Conservation (phyloP, 768 basidiomycete species). For the Filobasidium floriforme region DNA sequence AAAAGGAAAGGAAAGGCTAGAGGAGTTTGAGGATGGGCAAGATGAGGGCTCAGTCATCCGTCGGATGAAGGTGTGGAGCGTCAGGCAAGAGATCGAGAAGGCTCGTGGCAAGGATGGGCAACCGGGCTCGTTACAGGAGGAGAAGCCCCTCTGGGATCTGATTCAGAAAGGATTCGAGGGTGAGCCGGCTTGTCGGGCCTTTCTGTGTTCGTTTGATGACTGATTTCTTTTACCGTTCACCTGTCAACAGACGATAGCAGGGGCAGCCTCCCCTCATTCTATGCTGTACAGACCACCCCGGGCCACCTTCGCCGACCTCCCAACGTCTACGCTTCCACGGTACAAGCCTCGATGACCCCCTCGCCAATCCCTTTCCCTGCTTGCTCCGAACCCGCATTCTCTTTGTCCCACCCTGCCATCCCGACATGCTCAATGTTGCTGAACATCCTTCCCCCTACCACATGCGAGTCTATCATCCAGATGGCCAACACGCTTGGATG, state of each 20-base stretch:
- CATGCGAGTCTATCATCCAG: constrained; percentile 50
- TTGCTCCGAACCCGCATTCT: constrained; percentile 31
- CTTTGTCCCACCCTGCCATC: constrained; percentile 40
- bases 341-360: constrained; percentile 47
- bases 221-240: neutral
- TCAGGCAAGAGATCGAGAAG: constrained; percentile 25
- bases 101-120: neutral
- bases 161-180: constrained; percentile 27
- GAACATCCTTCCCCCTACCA: constrained; percentile 49
- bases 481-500: constrained; percentile 51
- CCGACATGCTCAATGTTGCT: constrained; percentile 51
- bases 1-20: constrained; percentile 11
- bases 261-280: constrained; percentile 15
- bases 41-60: constrained; percentile 25
- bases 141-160: constrained; percentile 37
- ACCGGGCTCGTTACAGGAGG: constrained; percentile 21
- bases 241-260: neutral
- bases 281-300: constrained; percentile 46
- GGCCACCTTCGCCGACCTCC: constrained; percentile 53
- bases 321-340: constrained; percentile 53
- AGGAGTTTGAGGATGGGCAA: constrained; percentile 18
- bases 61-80: constrained; percentile 33
- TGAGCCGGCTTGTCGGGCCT: neutral
- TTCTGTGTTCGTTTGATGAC: too few relatives aligned
- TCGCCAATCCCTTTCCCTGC: constrained; percentile 44